These are phyloP conservation scores for Yamadazyma aaseri DNA, from an alignment of 1,139 yeast genomes.

Conservation along the genomic window DNA sequence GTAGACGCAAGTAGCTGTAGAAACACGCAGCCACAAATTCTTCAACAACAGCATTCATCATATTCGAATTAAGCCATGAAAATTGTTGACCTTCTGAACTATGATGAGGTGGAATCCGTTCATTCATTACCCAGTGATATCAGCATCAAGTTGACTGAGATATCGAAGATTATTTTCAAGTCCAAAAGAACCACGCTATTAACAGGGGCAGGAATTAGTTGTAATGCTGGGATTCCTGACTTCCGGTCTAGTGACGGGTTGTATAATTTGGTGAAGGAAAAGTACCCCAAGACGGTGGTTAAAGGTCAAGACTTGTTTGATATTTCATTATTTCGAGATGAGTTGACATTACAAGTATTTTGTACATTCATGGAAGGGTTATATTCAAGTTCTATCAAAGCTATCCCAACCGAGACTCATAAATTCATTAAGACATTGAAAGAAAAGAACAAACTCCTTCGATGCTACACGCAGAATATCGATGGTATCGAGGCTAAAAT, in stretches of 20 bases:
- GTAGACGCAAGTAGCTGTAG: too few species aligned
- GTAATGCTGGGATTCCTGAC: conserved; percentile 96
- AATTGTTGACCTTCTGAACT: conserved; percentile 27
- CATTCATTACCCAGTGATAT: conserved; percentile 27
- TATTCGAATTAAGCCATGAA: conserved; percentile 21
- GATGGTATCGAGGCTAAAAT: conserved; percentile 44
- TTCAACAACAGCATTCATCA: too few species aligned
- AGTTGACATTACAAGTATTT: conserved; percentile 61
- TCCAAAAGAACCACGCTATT: conserved; percentile 56
- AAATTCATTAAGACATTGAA: conserved; percentile 66
- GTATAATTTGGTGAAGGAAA: conserved; percentile 67
- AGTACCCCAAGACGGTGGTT: conserved; percentile 59
- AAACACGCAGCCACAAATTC: too few species aligned
- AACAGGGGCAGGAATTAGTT: conserved; percentile 95
- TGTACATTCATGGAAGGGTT: conserved; percentile 80
- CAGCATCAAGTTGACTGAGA: conserved; percentile 36
- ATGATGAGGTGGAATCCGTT: conserved; percentile 10
- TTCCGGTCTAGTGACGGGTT: conserved; percentile 84
- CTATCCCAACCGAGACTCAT: conserved; percentile 84
- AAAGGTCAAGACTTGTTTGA: conserved; percentile 92
- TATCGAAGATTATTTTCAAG: conserved; percentile 43
- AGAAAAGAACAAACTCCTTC: conserved; percentile 62
- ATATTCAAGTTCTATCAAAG: conserved; percentile 58
- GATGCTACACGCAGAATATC: conserved; percentile 85
- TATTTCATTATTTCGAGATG: conserved; percentile 71